Evolutionary conservation across 306 rosid species (phyloP).

Genomic region (Trifolium fragiferum): DNA sequence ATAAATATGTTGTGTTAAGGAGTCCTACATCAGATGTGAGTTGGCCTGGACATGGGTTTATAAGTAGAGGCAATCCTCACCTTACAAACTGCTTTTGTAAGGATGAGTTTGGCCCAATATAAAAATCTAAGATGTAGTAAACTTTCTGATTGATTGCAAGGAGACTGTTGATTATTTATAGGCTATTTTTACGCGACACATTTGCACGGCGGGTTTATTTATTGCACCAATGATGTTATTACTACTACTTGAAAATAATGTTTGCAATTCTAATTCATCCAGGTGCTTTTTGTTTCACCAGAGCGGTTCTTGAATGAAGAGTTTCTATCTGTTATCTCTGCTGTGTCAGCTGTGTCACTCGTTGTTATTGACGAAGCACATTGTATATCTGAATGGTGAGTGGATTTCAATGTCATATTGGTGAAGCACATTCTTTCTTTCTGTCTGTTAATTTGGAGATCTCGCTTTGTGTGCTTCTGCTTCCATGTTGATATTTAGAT

Average conservation of each 20-base stretch:
- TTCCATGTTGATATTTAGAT: conserved; percentile 35
- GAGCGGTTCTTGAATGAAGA: conserved; percentile 87
- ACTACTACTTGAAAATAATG: conserved; percentile 20
- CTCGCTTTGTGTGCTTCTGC: conserved; percentile 14
- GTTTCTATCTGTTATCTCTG: conserved; percentile 71
- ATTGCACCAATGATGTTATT: conserved; percentile 2
- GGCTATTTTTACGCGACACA: too few species aligned
- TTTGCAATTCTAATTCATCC: conserved; percentile 41
- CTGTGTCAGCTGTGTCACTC: conserved; percentile 60
- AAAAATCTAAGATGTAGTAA: too few species aligned
- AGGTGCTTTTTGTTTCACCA: conserved; percentile 96
- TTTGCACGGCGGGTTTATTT: too few species aligned
- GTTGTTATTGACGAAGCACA: conserved; percentile 96
- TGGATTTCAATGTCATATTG: conserved; percentile 25
- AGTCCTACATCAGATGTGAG: too few species aligned
- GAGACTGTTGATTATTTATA: too few species aligned
- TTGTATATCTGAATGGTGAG: conserved; percentile 95
- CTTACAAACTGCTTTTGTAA: too few species aligned
- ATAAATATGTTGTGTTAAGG: too few species aligned
- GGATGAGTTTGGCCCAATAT: too few species aligned
- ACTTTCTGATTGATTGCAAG: conserved; percentile 32
- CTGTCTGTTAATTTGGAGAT: conserved; percentile 3
- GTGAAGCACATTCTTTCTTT: neutral
- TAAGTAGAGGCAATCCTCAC: too few species aligned
- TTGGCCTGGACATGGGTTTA: too few species aligned